phyloP scores from a whole-genome alignment of 2,329 filamentous ascomycete genomes.

The Pyricularia sp. region DNA sequence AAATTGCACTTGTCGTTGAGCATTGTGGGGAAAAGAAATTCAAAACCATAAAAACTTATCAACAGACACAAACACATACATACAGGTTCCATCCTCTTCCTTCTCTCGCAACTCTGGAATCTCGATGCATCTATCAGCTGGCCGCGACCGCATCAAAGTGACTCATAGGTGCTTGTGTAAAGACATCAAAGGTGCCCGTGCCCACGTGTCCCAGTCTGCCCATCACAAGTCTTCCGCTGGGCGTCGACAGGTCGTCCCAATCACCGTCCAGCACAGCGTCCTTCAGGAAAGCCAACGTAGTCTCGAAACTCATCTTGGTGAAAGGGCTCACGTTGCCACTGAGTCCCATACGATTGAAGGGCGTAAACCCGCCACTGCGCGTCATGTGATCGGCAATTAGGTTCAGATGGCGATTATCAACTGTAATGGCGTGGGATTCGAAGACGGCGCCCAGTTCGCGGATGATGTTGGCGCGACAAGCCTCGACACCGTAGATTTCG shows the following conservation, averaged over 20 bases:
- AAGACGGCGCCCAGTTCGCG: constrained; percentile 81
- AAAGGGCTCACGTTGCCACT: constrained; percentile 80
- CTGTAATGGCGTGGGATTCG: constrained; percentile 79
- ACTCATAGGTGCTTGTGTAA: constrained; percentile 50
- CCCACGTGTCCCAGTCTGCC: constrained; percentile 75
- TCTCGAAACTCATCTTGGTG: constrained; percentile 99
- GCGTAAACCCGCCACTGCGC: constrained; percentile 76
- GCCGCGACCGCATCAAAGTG: constrained; percentile 26
- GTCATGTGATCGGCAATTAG: constrained; percentile 98
- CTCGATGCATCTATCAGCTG: not conserved
- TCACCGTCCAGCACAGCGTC: constrained; percentile 88
- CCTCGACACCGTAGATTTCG: constrained; percentile 83
- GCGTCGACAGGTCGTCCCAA: constrained; percentile 78
- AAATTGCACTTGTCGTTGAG: not conserved
- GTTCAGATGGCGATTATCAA: constrained; percentile 87
- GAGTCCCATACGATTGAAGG: constrained; percentile 88
- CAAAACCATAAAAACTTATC: no score
- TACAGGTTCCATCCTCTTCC: not conserved
- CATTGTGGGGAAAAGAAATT: not conserved
- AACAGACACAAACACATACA: not conserved
- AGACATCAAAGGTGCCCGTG: constrained; percentile 85
- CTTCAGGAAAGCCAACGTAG: constrained; percentile 84
- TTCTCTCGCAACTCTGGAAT: not conserved
- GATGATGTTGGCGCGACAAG: constrained; percentile 79
- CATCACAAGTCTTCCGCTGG: constrained; percentile 81